Conservation (phyloP, 768 basidiomycete species). For the Russula griseocarnosa region DNA sequence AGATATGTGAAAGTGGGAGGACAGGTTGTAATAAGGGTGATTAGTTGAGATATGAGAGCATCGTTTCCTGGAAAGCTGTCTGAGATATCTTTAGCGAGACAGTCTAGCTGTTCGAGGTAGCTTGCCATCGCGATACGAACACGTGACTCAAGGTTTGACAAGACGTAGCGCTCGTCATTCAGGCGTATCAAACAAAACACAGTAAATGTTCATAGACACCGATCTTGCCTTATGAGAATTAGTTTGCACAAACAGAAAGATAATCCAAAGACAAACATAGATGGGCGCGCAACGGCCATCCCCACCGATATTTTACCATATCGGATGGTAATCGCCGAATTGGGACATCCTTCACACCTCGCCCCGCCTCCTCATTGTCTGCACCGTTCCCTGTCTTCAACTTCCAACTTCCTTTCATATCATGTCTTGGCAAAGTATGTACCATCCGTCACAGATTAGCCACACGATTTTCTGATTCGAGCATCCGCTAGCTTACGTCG, state of each 20-base stretch:
- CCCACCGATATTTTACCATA: conserved; percentile 23
- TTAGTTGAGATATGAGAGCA: conserved; percentile 28
- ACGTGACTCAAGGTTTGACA: conserved; percentile 7
- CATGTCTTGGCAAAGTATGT: conserved; percentile 30
- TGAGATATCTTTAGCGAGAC: conserved; percentile 21
- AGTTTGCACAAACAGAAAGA: not conserved
- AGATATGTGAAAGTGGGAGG: conserved; percentile 68
- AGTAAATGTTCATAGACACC: not conserved
- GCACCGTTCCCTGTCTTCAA: conserved; percentile 9
- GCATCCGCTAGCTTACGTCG: conserved; percentile 63
- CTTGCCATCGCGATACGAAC: conserved; percentile 15
- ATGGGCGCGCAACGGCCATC: conserved; percentile 11
- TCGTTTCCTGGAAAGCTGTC: conserved; percentile 31
- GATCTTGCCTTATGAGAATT: not conserved
- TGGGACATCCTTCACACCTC: not conserved
- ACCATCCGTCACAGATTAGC: not conserved
- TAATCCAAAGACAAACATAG: not conserved
- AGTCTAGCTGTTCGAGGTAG: conserved; percentile 24
- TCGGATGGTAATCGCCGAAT: conserved; percentile 25
- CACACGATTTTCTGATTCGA: conserved; percentile 2
- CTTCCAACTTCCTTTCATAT: conserved; percentile 3
- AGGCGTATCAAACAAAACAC: not conserved
- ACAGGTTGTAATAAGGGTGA: conserved; percentile 34
- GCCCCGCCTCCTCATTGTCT: conserved; percentile 9
- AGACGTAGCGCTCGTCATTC: conserved; percentile 3